Evolutionary conservation across 257 asterid genomes (phyloP).

Genomic region (Nicotiana tomentosiformis): DNA sequence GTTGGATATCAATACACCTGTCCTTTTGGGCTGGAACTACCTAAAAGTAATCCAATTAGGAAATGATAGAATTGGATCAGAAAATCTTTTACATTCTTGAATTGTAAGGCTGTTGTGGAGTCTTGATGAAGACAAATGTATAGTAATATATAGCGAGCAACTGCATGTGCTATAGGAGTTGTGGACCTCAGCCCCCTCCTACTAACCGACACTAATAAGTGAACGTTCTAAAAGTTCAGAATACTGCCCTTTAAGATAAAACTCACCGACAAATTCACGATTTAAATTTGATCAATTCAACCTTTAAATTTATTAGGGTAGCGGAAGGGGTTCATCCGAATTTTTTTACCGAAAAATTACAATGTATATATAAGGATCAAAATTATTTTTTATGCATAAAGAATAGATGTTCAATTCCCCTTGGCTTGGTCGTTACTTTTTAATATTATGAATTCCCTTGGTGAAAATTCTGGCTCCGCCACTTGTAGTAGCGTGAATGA

Average conservation of each 20-base stretch:
- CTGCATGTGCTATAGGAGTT: not conserved
- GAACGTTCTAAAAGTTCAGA: not conserved
- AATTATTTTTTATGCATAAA: too few relatives aligned
- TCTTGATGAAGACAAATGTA: not conserved
- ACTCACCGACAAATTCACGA: too few relatives aligned
- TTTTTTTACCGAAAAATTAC: too few relatives aligned
- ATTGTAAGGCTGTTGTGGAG: not conserved
- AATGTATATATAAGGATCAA: too few relatives aligned
- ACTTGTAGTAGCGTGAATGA: not conserved
- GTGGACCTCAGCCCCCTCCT: not conserved
- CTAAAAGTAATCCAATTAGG: not conserved
- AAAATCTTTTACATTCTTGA: not conserved
- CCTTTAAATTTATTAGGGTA: too few relatives aligned
- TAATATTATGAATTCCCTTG: too few relatives aligned
- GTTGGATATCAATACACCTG: not conserved
- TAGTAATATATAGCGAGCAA: not conserved
- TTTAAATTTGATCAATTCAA: too few relatives aligned
- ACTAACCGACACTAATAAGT: not conserved
- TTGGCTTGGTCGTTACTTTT: too few relatives aligned
- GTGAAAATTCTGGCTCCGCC: too few relatives aligned
- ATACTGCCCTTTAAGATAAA: not conserved
- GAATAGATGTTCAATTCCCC: too few relatives aligned
- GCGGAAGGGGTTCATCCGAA: too few relatives aligned
- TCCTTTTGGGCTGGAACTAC: not conserved
- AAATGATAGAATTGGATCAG: not conserved